phyloP scores from a whole-genome alignment of 1,284 basidiomycete genomes.

The Pseudozyma sp. region DNA sequence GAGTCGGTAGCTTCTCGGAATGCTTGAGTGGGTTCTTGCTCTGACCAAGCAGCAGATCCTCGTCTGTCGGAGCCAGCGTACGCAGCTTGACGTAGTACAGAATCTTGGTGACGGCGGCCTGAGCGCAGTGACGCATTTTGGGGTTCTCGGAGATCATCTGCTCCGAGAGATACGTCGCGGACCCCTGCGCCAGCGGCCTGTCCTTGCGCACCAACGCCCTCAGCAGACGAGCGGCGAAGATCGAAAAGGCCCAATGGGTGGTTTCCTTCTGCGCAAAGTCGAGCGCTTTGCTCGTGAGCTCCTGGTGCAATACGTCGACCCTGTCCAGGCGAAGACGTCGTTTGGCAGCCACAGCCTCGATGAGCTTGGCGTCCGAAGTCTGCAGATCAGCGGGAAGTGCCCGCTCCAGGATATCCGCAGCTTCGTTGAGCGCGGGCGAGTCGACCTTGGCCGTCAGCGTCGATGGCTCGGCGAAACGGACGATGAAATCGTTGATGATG shows the following conservation, averaged over 20 bases:
- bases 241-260: slow-evolving; percentile 92
- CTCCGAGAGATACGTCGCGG: slow-evolving; percentile 72
- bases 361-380: slow-evolving; percentile 54
- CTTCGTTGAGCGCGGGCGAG: slow-evolving; percentile 37
- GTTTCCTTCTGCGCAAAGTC: slow-evolving; percentile 76
- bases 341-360: slow-evolving; percentile 64
- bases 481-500: slow-evolving; percentile 76
- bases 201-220: slow-evolving; percentile 82
- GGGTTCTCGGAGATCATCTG: slow-evolving; percentile 79
- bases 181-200: slow-evolving; percentile 74
- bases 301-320: slow-evolving; percentile 67
- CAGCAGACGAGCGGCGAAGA: slow-evolving; percentile 81
- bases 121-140: slow-evolving; percentile 79
- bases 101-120: slow-evolving; percentile 81
- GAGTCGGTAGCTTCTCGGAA: slow-evolving; percentile 57
- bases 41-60: slow-evolving; percentile 82
- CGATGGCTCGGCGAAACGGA: slow-evolving; percentile 67
- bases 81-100: slow-evolving; percentile 85
- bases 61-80: slow-evolving; percentile 77
- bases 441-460: slow-evolving; percentile 51
- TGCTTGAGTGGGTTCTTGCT: slow-evolving; percentile 80
- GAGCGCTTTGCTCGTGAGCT: slow-evolving; percentile 76
- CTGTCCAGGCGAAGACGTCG: slow-evolving; percentile 59
- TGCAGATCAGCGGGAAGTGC: slow-evolving; percentile 22
- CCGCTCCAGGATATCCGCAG: slow-evolving; percentile 26